A percentile compares a stretch with the other conserved stretches of the same genome.
phyloP scores from a whole-genome alignment of 2,329 filamentous ascomycete species.

The Chaetomium sp. region DNA sequence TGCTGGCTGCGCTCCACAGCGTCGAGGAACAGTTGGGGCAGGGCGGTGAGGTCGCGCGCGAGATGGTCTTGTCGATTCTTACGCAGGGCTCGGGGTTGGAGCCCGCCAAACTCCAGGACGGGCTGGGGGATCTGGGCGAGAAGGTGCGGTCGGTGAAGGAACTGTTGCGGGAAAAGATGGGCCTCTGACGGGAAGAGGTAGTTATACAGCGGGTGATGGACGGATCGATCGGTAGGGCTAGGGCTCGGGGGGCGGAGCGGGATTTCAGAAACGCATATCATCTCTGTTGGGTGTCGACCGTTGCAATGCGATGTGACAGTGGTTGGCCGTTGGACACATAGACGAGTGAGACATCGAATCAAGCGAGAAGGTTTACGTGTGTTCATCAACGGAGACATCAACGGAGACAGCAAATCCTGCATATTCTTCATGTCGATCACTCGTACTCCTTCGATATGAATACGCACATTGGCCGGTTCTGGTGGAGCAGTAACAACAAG shows the following conservation, averaged over 20 bases:
- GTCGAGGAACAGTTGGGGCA: background rate
- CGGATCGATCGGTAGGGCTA: background rate
- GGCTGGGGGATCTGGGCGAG: background rate
- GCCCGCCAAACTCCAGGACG: background rate
- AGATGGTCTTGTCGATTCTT: constrained; percentile 1
- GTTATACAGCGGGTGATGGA: background rate
- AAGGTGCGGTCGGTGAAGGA: constrained; percentile 2
- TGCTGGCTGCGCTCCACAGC: background rate
- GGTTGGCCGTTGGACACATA: background rate
- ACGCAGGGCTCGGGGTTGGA: background rate
- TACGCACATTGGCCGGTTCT: background rate
- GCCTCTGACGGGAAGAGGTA: background rate
- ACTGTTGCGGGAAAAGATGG: constrained; percentile 8
- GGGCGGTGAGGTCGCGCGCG: background rate
- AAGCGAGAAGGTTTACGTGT: background rate
- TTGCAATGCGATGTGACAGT: background rate
- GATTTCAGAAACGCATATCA: background rate
- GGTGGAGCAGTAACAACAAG: background rate
- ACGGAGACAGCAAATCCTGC: background rate
- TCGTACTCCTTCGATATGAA: background rate
- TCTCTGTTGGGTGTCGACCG: background rate
- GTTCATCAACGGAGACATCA: background rate
- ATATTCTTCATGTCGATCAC: background rate
- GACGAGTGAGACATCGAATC: background rate
- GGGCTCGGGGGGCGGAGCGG: background rate